These are phyloP conservation scores for Daldinia eschscholtzii DNA, from an alignment of 2,329 filamentous ascomycete genomes.

Conservation along the genomic window DNA sequence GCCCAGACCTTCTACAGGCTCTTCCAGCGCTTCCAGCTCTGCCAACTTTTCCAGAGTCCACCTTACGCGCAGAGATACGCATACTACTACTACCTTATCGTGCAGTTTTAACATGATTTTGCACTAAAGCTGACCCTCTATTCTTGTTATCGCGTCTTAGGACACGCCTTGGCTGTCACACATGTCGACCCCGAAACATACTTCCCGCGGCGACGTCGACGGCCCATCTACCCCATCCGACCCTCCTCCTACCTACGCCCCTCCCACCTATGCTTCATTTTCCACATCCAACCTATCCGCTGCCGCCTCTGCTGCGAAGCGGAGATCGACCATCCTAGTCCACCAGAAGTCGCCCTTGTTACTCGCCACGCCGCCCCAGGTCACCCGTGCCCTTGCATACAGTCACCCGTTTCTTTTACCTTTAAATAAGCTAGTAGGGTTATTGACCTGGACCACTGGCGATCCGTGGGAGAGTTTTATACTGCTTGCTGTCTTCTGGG, in stretches of 20 bases:
- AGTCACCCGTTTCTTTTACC: constrained; percentile 94
- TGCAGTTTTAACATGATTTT: constrained; percentile 3
- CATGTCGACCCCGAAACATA: constrained; percentile 62
- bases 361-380: constrained; percentile 91
- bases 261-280: constrained; percentile 88
- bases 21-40: neutral
- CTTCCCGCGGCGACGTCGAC: constrained; percentile 55
- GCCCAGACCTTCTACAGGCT: constrained; percentile 3
- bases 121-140: constrained; percentile 23
- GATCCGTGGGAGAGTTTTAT: constrained; percentile 99
- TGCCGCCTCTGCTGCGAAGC: constrained; percentile 73
- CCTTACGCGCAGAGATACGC: neutral
- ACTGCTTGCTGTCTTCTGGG: constrained; percentile 88
- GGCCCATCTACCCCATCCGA: constrained; percentile 53
- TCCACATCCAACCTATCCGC: constrained; percentile 82
- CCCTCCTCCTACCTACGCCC: constrained; percentile 56
- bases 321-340: constrained; percentile 91
- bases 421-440: constrained; percentile 84
- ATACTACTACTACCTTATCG: neutral
- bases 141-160: constrained; percentile 47
- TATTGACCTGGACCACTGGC: constrained; percentile 92
- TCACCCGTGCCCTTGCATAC: constrained; percentile 93
- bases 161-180: constrained; percentile 67
- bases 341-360: constrained; percentile 96
- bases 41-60: neutral